Evolutionary conservation across 176 grass and related monocot genomes (phyloP), one percentile per base, ranked within the genome.

Genomic region (Avena atlantica): DNA sequence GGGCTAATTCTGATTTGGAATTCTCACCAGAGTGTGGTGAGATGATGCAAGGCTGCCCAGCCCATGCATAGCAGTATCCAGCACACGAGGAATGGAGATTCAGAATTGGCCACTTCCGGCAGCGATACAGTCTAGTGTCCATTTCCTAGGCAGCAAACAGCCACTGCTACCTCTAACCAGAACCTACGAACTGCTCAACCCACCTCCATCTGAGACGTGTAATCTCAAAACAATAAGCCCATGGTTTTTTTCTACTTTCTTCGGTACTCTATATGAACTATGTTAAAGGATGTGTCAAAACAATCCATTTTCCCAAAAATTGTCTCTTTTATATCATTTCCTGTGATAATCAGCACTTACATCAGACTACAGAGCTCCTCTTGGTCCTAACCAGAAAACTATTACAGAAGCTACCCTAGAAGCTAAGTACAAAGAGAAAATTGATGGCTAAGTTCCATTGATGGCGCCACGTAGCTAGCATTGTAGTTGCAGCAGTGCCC

Each of bases 211-310:
- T 52, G 73, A 12, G 48, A 15, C 70, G 23, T 12, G 3, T 49
- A 76, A 2, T 76, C 49, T 31, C 50, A 12, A 19, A 76, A 76
- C 23, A 17, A 25, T 52, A 31, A 55, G 6, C 49, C 49, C 49
- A 34, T 53, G 25, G 75, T 20, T 78, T 77, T 5, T 49, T 81
- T 81, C 58, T 65, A 65, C 60, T 81, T 66, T 19, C 40, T 31
- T 65, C 60, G 17, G 50, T 27, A 12, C 74, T 45, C 50, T 74
- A 74, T 65, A 82, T 13, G 47, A 52, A 91, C 19, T 61, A 49
- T 59, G 19, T 58, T 40, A 13, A 14, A 40, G 52, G 20, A 44
- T 79, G 77, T 44, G 56, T 55, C 24, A 55, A 76, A 64, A 53
- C 9, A 76, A 11, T 76, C 16, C 13, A 19, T 20, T 56, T 67